Percentiles rank a stretch among this genome's conserved stretches.
These are phyloP conservation scores for Paramarasmius palmivorus DNA, from an alignment of 1,284 basidiomycete genomes.

Conservation along the genomic window DNA sequence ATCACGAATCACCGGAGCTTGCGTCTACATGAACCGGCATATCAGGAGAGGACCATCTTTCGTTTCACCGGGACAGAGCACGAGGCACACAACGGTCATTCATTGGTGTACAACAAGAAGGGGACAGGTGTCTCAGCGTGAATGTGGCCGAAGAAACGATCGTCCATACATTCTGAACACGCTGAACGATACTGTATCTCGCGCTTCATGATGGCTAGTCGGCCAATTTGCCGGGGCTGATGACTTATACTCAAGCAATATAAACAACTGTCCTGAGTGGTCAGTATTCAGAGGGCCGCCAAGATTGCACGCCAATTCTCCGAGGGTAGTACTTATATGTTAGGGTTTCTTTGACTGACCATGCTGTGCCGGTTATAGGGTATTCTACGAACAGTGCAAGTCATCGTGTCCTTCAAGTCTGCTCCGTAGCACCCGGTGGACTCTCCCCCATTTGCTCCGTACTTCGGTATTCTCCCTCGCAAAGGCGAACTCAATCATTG, in stretches of 20 bases:
- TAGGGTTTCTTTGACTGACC: slow-evolving; percentile 11
- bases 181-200: slow-evolving; percentile 96
- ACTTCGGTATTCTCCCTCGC: slow-evolving; percentile 97
- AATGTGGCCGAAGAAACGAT: slow-evolving; percentile 96
- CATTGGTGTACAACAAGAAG: slow-evolving; percentile 99
- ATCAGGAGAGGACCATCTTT: slow-evolving; percentile 99
- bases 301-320: slow-evolving; percentile 98
- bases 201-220: slow-evolving; percentile 98
- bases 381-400: slow-evolving; percentile 92
- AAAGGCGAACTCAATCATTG: slow-evolving; percentile 96
- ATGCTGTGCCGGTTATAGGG: slow-evolving; percentile 56
- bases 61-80: slow-evolving; percentile 97
- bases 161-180: slow-evolving; percentile 91
- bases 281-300: slow-evolving; percentile 94
- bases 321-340: slow-evolving; percentile 55
- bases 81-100: slow-evolving; percentile 93
- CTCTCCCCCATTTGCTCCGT: slow-evolving; percentile 97
- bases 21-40: slow-evolving; percentile 99
- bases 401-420: slow-evolving; percentile 98
- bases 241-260: slow-evolving; percentile 97
- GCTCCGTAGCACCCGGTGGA: slow-evolving; percentile 88
- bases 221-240: slow-evolving; percentile 98
- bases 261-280: slow-evolving; percentile 86
- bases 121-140: slow-evolving; percentile 96
- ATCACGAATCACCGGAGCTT: slow-evolving; percentile 97